Conservation (phyloP, 495 filamentous ascomycete species). For the Annulohypoxylon nitens region DNA sequence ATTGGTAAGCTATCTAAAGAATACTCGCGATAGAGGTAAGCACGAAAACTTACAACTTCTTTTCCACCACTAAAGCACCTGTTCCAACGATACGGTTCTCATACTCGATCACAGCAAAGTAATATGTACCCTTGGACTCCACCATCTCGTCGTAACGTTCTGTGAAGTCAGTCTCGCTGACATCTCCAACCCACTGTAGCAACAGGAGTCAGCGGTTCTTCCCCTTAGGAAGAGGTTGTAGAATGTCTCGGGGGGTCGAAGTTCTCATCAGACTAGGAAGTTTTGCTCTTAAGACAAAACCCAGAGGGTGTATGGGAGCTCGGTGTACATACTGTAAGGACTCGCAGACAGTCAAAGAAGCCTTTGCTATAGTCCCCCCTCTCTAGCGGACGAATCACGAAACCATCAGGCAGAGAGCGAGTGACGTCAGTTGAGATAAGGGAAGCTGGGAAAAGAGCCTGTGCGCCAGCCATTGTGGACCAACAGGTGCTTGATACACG, state of each 20-base stretch:
- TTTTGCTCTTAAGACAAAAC: too few species aligned
- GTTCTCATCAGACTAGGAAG: too few species aligned
- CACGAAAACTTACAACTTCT: constrained; percentile 69
- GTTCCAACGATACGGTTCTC: constrained; percentile 77
- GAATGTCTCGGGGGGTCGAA: too few species aligned
- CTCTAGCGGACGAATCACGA: constrained; percentile 79
- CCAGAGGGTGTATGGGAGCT: too few species aligned
- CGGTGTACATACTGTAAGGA: constrained; percentile 67
- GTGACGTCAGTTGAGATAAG: constrained; percentile 77
- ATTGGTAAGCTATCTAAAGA: constrained; percentile 16
- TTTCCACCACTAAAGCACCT: constrained; percentile 80
- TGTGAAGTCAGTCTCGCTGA: constrained; percentile 74
- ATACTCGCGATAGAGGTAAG: background rate
- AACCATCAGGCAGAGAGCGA: constrained; percentile 74
- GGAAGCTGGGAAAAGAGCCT: constrained; percentile 73
- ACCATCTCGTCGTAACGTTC: constrained; percentile 85
- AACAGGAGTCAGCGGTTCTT: too few species aligned
- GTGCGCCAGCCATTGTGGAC: constrained; percentile 28
- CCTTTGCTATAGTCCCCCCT: constrained; percentile 76
- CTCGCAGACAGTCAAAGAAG: constrained; percentile 83
- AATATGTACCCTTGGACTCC: constrained; percentile 77
- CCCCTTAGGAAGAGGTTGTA: too few species aligned
- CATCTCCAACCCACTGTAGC: constrained; percentile 74
- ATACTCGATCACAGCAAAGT: constrained; percentile 79
- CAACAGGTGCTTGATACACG: background rate